Evolutionary conservation across 352 stramenopile genomes (phyloP).

Genomic region (Phytophthora colocasiae): DNA sequence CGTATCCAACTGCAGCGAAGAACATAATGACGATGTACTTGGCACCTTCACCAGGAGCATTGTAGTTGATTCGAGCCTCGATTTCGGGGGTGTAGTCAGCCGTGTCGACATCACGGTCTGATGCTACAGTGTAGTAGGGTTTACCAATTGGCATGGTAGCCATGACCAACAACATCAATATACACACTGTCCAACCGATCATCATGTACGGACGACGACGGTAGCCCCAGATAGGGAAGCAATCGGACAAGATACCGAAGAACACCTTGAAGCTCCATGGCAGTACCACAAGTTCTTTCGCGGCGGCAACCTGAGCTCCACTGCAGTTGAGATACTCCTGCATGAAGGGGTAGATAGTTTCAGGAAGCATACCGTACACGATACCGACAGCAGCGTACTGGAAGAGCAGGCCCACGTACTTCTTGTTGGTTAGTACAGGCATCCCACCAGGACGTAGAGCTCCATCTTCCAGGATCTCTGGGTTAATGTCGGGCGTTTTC

Average conservation of each 20-base stretch:
- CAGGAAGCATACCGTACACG: constrained; percentile 45
- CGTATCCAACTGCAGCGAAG: constrained; percentile 60
- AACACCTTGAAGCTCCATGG: constrained; percentile 69
- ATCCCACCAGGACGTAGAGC: constrained; percentile 36
- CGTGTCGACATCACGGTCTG: constrained; percentile 29
- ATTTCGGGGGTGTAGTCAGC: constrained; percentile 33
- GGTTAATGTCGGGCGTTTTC: constrained; percentile 29
- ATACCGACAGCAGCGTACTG: constrained; percentile 55
- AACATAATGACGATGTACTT: constrained; percentile 55
- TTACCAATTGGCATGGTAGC: constrained; percentile 37
- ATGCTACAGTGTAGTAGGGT: constrained; percentile 53
- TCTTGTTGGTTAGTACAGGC: constrained; percentile 38
- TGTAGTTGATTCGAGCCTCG: constrained; percentile 41
- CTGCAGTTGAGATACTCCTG: constrained; percentile 51
- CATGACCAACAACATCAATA: constrained; percentile 56
- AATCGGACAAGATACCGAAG: constrained; percentile 34
- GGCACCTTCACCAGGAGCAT: constrained; percentile 29
- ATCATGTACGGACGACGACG: constrained; percentile 66
- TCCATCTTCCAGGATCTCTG: constrained; percentile 31
- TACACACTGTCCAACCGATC: constrained; percentile 55
- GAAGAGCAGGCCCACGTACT: constrained; percentile 47
- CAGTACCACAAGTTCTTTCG: constrained; percentile 43
- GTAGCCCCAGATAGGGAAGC: constrained; percentile 55
- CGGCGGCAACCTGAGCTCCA: constrained; percentile 45
- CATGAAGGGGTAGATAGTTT: constrained; percentile 56